Evolutionary conservation across 2,329 filamentous ascomycete genomes (phyloP).

Genomic region (Teratosphaeria pseudoeucalypti): DNA sequence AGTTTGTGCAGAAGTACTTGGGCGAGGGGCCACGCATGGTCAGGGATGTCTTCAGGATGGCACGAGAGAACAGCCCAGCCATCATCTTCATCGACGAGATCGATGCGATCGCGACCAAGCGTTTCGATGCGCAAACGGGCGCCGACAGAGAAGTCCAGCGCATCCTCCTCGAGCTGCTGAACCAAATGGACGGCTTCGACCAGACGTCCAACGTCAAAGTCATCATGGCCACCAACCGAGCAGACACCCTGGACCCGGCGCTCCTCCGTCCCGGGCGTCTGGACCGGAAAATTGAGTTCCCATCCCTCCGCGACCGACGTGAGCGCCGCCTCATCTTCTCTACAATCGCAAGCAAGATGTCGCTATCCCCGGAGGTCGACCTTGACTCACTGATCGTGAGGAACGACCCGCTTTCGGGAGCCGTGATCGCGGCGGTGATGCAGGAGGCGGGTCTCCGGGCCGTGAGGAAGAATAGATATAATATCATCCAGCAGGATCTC

Average conservation of each 20-base stretch:
- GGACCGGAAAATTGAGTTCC: conserved; percentile 98
- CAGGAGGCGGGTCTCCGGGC: conserved; percentile 92
- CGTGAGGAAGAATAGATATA: conserved; percentile 95
- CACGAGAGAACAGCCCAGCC: conserved; percentile 90
- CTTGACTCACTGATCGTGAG: conserved; percentile 91
- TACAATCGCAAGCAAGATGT: conserved; percentile 97
- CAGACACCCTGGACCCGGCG: conserved; percentile 91
- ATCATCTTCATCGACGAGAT: conserved; percentile 99
- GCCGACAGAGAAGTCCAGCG: conserved; percentile 97
- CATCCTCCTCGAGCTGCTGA: conserved; percentile 91
- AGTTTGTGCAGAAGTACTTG: conserved; percentile 98
- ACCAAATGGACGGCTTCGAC: conserved; percentile 99
- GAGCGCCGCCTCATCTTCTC: conserved; percentile 94
- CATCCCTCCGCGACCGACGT: conserved; percentile 82
- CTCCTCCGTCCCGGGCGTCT: conserved; percentile 88
- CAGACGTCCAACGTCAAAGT: conserved; percentile 99
- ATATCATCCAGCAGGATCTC: conserved; percentile 94
- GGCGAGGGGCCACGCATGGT: conserved; percentile 98
- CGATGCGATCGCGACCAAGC: conserved; percentile 96
- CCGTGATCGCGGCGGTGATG: conserved; percentile 97
- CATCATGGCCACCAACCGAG: conserved; percentile 99
- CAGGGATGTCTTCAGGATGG: conserved; percentile 97
- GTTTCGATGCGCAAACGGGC: conserved; percentile 96
- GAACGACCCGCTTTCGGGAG: conserved; percentile 89
- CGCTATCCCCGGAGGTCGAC: conserved; percentile 88